These are phyloP conservation scores for Avena sativa DNA, from an alignment of 176 grass and related monocot genomes.

Conservation along the genomic window DNA sequence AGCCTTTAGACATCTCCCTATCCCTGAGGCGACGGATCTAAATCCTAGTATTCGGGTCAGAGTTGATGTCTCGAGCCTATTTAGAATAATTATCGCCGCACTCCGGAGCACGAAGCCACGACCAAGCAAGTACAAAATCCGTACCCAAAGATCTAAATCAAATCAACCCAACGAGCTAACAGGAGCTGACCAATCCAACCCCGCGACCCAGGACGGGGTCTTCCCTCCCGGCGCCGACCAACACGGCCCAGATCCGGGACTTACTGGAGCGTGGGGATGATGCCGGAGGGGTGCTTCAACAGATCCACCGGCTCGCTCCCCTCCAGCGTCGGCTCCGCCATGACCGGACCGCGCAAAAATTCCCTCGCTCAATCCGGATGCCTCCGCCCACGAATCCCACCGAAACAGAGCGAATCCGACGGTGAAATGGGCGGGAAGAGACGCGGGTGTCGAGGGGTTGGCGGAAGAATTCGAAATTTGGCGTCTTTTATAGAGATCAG, in stretches of 20 bases:
- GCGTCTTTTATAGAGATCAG: conserved; percentile 51
- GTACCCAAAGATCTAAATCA: not conserved
- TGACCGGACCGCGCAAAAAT: conserved; percentile 5
- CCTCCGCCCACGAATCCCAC: not conserved
- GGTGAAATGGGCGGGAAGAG: conserved; percentile 54
- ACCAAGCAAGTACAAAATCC: not conserved
- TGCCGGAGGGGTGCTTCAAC: conserved; percentile 88
- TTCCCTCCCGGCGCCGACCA: not conserved
- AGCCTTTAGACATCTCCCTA: not conserved
- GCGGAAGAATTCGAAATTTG: conserved; percentile 49
- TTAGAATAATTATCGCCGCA: not conserved
- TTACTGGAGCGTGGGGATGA: conserved; percentile 98
- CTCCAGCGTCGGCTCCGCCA: conserved; percentile 79
- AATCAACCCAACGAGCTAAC: not conserved
- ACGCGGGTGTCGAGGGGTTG: not conserved
- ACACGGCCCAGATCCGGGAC: conserved; percentile 43
- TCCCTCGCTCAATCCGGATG: not conserved
- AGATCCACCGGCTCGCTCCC: conserved; percentile 92
- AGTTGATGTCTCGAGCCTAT: not conserved
- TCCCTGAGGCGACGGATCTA: not conserved
- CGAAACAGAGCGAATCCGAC: not conserved
- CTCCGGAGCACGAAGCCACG: not conserved
- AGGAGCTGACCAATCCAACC: not conserved
- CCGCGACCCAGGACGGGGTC: not conserved
- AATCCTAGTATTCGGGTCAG: not conserved